A percentile compares a stretch with the other conserved stretches of the same genome.
phyloP scores from a whole-genome alignment of 164 flowering plant species.

The Protea cynaroides region DNA sequence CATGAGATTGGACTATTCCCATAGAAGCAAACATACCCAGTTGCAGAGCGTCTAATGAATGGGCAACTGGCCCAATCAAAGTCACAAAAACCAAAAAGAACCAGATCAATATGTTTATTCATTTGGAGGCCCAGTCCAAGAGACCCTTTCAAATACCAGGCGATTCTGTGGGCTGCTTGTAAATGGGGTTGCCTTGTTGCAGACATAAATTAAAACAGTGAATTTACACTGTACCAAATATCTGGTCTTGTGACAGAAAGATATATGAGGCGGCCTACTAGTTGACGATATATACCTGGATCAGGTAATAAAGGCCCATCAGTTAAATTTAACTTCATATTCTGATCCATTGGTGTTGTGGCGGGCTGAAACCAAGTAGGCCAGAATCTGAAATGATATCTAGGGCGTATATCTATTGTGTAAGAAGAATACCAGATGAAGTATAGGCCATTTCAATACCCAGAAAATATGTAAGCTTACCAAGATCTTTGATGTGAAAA shows the following conservation, averaged over 20 bases:
- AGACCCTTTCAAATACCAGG: background rate
- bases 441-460: background rate
- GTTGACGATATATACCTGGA: background rate
- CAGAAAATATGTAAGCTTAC: background rate
- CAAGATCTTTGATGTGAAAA: background rate
- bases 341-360: background rate
- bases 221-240: background rate
- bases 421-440: background rate
- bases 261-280: background rate
- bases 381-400: background rate
- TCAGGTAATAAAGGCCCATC: background rate
- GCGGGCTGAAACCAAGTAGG: background rate
- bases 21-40: background rate
- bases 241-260: background rate
- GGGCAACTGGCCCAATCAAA: background rate
- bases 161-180: background rate
- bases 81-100: background rate
- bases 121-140: background rate
- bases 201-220: background rate
- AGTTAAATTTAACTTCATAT: too few relatives aligned
- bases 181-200: background rate
- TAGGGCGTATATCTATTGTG: background rate
- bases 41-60: background rate
- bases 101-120: background rate
- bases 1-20: background rate